Conservation (phyloP, 306 rosid species). For the Begonia peltatifolia region DNA sequence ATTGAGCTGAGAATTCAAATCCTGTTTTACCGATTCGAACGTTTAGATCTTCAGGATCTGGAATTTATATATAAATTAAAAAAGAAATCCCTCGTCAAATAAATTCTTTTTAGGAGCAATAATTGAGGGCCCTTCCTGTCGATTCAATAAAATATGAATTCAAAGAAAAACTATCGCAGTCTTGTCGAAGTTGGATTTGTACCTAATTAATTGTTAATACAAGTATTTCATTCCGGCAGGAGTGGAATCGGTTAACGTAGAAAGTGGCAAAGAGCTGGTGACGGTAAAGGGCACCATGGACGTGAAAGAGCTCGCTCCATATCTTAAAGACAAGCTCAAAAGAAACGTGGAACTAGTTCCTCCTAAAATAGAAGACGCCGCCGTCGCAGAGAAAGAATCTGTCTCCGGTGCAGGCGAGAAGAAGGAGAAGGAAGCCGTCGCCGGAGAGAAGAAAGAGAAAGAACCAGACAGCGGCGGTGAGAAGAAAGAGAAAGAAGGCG, state of each 20-base stretch:
- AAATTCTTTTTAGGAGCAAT: too few relatives aligned
- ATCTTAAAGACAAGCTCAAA: constrained; percentile 33
- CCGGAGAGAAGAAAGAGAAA: constrained; percentile 19
- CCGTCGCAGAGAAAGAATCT: constrained; percentile 10
- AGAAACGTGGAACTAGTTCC: constrained; percentile 55
- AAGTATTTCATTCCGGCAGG: constrained; percentile 24
- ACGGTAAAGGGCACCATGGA: constrained; percentile 58
- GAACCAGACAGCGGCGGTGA: constrained; percentile 11
- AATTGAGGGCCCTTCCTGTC: too few relatives aligned
- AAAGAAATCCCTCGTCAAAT: too few relatives aligned
- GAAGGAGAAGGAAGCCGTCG: not conserved
- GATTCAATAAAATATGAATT: too few relatives aligned
- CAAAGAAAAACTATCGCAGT: too few relatives aligned
- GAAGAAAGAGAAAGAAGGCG: constrained; percentile 11
- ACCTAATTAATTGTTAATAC: too few relatives aligned
- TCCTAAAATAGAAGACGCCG: constrained; percentile 41
- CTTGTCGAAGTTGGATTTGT: too few relatives aligned
- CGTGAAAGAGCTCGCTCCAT: constrained; percentile 27
- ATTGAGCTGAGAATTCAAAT: too few relatives aligned
- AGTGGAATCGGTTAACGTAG: constrained; percentile 37
- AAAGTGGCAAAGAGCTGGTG: constrained; percentile 46
- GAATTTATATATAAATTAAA: too few relatives aligned
- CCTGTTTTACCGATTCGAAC: too few relatives aligned
- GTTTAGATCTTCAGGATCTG: too few relatives aligned
- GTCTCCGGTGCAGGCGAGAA: constrained; percentile 13